Evolutionary conservation across 148 eudicot genomes (phyloP).

Genomic region (Limonium bicolor): DNA sequence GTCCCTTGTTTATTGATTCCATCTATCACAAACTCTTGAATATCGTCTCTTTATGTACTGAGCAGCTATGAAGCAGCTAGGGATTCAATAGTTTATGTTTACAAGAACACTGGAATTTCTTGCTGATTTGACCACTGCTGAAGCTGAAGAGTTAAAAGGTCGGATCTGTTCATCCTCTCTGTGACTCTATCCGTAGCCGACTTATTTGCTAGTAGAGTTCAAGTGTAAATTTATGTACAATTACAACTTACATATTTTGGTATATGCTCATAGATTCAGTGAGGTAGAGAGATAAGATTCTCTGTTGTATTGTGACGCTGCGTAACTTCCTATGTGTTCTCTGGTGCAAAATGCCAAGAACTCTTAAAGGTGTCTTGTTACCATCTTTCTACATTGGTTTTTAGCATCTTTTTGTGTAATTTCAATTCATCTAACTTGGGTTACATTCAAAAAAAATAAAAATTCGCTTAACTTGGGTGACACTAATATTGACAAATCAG

Average conservation of each 20-base stretch:
- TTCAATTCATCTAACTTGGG: no score
- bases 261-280: no score
- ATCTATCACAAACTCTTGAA: background rate
- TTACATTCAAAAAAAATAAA: no score
- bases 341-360: background rate
- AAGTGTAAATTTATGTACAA: background rate
- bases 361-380: no score
- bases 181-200: background rate
- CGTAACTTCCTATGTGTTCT: background rate
- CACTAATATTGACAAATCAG: background rate
- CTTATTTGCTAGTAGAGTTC: background rate
- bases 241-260: background rate
- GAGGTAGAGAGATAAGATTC: no score
- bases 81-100: constrained; percentile 28
- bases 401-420: no score
- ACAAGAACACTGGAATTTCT: constrained; percentile 44
- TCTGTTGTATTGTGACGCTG: background rate
- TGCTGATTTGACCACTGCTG: constrained; percentile 34
- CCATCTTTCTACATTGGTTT: no score
- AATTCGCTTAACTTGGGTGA: no score
- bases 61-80: constrained; percentile 37
- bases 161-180: constrained; percentile 4
- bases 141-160: constrained; percentile 32
- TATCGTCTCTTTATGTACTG: background rate
- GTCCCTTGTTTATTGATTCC: background rate